Base-by-base conservation (phyloP, 305 asterid genomes). In the Petunia hybrid region DNA sequence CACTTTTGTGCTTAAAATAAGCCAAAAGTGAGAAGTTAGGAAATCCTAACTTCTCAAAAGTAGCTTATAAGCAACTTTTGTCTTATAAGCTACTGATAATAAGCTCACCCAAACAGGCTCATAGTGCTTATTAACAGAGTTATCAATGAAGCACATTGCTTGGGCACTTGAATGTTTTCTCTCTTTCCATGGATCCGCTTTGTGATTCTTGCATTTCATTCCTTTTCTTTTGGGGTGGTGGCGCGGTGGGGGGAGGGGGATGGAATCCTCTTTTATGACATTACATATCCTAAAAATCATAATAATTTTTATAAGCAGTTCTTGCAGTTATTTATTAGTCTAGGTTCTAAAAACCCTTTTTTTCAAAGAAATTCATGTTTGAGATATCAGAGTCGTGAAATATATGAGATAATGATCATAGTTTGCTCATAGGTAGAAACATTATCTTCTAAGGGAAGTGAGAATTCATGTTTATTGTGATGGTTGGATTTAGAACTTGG, bases 261-360 rank as follows among this genome's bases (percentile, higher is more conserved):
- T 22, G 31, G 31, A 22, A 69, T 69, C 40, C 57, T 16, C 59
- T 16, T 69, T 43, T 3, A 8, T 8, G 76, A 69, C 76, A 4
- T 43, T 43, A 42, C 56, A 8, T 69, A 43, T 43, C 76, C 76
- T 69, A 4, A 16, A 43, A 8, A 14, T 16, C 40, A 0, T 43
- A n/a, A 43, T n/a, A 68, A 68, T 68, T 68, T 68, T 39, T 68
- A 6, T 41, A 68, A 42, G 1, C 2, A 43, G 76, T 42, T 68
- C 7, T 42, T 68, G 56, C 56, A n/a, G n/a, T 56, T 68, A 68
- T 43, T 68, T 68, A 42, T 68, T 68, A 42, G 74, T 14, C 3
- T 66, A 66, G 63, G 5, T 57, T 57, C 35, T 3, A 57, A 57
- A n/a, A 57, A 5, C 9, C 70, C 7, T 10, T 63, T 63, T 36